Conservation (phyloP, 108 stramenopile species). For the Heterococcus sp. region DNA sequence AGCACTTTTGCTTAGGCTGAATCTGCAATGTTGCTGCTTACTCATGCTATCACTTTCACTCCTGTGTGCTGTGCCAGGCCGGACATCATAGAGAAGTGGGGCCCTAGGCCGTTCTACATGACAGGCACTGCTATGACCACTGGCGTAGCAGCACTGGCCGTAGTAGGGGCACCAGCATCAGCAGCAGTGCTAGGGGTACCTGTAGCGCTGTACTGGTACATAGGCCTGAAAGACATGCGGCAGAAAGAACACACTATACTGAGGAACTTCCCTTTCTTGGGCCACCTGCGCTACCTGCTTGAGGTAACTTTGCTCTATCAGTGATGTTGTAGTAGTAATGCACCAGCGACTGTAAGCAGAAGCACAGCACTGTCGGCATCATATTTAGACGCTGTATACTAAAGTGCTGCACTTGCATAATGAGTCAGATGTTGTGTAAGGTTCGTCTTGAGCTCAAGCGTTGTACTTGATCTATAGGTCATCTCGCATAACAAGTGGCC, state of each 20-base stretch:
- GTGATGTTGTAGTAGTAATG: background rate
- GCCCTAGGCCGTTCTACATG: conserved; percentile 28
- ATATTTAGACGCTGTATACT: background rate
- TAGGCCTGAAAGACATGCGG: conserved; percentile 68
- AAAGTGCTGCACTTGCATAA: background rate
- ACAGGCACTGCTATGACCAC: conserved; percentile 29
- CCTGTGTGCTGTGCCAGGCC: too few relatives aligned
- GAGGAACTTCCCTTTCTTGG: conserved; percentile 77
- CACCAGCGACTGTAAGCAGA: too few relatives aligned
- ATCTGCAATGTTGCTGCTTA: too few relatives aligned
- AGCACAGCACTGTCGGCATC: background rate
- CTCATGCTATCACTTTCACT: too few relatives aligned
- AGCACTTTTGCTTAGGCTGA: too few relatives aligned
- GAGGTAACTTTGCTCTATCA: background rate
- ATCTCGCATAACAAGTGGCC: too few relatives aligned
- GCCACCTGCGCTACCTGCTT: conserved; percentile 63
- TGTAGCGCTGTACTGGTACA: conserved; percentile 66
- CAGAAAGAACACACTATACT: conserved; percentile 70
- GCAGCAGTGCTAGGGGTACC: conserved; percentile 39
- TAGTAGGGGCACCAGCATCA: conserved; percentile 24
- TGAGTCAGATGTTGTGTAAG: background rate
- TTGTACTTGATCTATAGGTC: background rate
- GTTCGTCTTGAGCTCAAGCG: background rate
- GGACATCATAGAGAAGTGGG: conserved; percentile 52
- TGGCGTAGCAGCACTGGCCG: conserved; percentile 6